Percentiles rank a stretch among this genome's conserved stretches.
Evolutionary conservation across 2,329 filamentous ascomycete species (phyloP).

Genomic region (Sclerotinia borealis): DNA sequence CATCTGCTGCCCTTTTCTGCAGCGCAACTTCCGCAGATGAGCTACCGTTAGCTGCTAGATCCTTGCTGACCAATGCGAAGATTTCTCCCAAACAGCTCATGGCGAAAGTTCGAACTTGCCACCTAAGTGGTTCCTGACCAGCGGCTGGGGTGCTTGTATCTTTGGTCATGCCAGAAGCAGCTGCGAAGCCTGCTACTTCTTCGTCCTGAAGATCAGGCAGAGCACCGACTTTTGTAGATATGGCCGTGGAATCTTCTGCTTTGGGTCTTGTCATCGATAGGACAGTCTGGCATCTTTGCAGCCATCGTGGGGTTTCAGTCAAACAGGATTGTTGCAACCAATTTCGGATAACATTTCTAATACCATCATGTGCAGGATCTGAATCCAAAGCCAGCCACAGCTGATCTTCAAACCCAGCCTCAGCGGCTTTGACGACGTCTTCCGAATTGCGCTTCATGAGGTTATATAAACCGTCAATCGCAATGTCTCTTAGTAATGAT

Average conservation of each 20-base stretch:
- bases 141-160: constrained; percentile 48
- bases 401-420: constrained; percentile 77
- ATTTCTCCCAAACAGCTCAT: constrained; percentile 85
- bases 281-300: constrained; percentile 80
- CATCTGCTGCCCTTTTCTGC: constrained; percentile 80
- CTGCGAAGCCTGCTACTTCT: constrained; percentile 91
- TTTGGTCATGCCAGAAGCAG: constrained; percentile 54
- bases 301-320: constrained; percentile 74
- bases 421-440: constrained; percentile 71
- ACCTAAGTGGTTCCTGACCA: constrained; percentile 82
- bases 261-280: constrained; percentile 80
- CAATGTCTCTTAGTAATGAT: constrained; percentile 66
- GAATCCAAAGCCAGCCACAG: constrained; percentile 86
- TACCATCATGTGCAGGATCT: constrained; percentile 66
- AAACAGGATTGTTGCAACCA: constrained; percentile 91
- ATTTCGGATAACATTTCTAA: constrained; percentile 83
- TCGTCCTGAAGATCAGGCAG: constrained; percentile 86
- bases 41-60: constrained; percentile 70
- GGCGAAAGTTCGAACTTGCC: constrained; percentile 93
- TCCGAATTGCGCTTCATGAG: constrained; percentile 89
- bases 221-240: constrained; percentile 43
- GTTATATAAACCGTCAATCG: constrained; percentile 84
- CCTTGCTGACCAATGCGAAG: constrained; percentile 70
- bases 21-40: constrained; percentile 72
- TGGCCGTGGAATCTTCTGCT: constrained; percentile 43